Evolutionary conservation across 768 basidiomycete species (phyloP), one percentile per base, ranked within the genome.

Genomic region (Lentinula lateritia): DNA sequence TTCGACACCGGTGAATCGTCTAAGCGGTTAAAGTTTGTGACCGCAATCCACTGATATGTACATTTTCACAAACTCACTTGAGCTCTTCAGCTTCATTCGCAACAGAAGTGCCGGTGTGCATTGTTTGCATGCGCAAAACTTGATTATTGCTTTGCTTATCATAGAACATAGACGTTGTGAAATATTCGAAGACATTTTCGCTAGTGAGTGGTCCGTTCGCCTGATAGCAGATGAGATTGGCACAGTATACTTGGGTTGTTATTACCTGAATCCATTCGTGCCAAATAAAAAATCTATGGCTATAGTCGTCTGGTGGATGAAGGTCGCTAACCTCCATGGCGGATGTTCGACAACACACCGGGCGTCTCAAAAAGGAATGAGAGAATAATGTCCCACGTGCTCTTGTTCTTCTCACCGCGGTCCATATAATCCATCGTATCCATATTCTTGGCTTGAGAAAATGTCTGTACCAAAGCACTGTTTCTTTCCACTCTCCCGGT

Each of bases 101-200:
- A 60, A 93, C 75, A 9, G 89, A 84, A 34, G 83, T 75, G n/a
- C 89, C 92, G 0, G 90, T 89, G 68, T 92, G 89, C 76, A 89
- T 88, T 0, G 92, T 95, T 73, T 96, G 94, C 94, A 96, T 96
- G 66, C 93, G 88, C 48, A 96, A 76, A 35, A 90, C 87, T 67
- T 94, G 91, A 72, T 96, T 96, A 73, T 89, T 95, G 75, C 90
- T 93, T 74, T 92, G 90, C 73, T 92, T 92, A 75, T 95, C 93
- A 71, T 93, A 96, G 77, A 94, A 95, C 85, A 93, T 93, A 34
- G 92, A 94, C 0, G 85, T 85, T 12, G 89, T 79, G 71, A 96
- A 96, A 77, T 95, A 96, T 60, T 95, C 92, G 64, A 95, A 87
- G 55, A 92, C 92, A 69, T 89, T 91, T 65, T 90, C 84, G 2